Conservation (phyloP, 352 stramenopile genomes). For the Peronospora belbahrii region DNA sequence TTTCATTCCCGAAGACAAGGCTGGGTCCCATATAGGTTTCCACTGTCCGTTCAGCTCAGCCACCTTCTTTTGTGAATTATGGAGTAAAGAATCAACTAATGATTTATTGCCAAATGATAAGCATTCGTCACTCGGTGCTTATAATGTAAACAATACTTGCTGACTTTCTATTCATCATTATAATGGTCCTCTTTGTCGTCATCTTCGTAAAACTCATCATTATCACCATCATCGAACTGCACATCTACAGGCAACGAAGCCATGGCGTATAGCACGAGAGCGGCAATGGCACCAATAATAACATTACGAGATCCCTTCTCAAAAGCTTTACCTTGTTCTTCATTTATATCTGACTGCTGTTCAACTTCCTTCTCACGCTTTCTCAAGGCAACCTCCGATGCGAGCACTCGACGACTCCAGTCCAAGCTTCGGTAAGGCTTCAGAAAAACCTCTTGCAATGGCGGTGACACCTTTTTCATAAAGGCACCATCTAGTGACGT, state of each 20-base stretch:
- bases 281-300: constrained; percentile 62
- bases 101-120: no score
- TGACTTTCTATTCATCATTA: constrained; percentile 19
- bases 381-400: constrained; percentile 44
- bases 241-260: constrained; percentile 56
- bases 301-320: constrained; percentile 76
- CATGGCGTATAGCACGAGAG: constrained; percentile 65
- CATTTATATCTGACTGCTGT: constrained; percentile 3
- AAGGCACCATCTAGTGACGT: constrained; percentile 38
- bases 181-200: constrained; percentile 25
- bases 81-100: no score
- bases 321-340: constrained; percentile 35
- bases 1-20: no score
- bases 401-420: constrained; percentile 68
- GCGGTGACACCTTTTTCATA: constrained; percentile 58
- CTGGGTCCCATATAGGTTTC: no score
- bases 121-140: no score
- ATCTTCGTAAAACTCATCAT: constrained; percentile 38
- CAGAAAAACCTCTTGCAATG: constrained; percentile 60
- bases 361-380: constrained; percentile 34
- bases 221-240: constrained; percentile 35
- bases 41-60: no score
- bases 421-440: constrained; percentile 77
- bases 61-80: no score
- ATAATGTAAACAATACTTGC: not conserved